Evolutionary conservation across 495 filamentous ascomycete genomes (phyloP).

Genomic region (Neurospora sp.): DNA sequence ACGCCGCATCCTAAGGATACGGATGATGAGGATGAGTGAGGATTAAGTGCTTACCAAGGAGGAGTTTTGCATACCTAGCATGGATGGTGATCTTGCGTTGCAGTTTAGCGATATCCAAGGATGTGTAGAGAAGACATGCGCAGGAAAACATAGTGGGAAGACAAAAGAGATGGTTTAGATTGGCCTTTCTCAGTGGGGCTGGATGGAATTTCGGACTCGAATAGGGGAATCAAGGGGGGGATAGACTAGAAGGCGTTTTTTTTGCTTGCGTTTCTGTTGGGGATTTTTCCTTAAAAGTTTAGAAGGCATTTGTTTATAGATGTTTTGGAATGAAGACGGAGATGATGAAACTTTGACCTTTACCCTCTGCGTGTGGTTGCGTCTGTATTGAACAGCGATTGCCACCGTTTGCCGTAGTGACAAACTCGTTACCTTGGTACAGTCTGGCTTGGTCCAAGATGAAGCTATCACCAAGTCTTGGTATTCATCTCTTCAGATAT

Average conservation of each 20-base stretch:
- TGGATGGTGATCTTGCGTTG: neutral
- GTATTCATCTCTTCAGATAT: too few relatives aligned
- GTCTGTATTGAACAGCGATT: too few relatives aligned
- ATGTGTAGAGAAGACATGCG: neutral
- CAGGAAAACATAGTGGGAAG: too few relatives aligned
- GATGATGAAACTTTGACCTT: neutral
- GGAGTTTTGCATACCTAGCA: neutral
- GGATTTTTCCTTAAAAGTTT: neutral
- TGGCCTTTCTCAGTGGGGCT: neutral
- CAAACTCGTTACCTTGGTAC: too few relatives aligned
- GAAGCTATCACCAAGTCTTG: too few relatives aligned
- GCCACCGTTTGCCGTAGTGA: too few relatives aligned
- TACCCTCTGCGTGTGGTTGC: too few relatives aligned
- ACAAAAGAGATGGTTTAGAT: neutral
- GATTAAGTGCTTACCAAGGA: neutral
- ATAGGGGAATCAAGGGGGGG: neutral
- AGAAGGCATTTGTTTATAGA: neutral
- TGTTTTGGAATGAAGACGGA: neutral
- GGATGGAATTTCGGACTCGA: neutral
- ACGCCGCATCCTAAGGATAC: conserved; percentile 71
- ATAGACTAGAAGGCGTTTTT: neutral
- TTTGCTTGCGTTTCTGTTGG: neutral
- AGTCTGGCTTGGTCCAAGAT: too few relatives aligned
- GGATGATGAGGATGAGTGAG: conserved; percentile 61
- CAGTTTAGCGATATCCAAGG: neutral